Base-by-base conservation (phyloP, 1,139 yeast species). In the Candida pseudoviswanathii region DNA sequence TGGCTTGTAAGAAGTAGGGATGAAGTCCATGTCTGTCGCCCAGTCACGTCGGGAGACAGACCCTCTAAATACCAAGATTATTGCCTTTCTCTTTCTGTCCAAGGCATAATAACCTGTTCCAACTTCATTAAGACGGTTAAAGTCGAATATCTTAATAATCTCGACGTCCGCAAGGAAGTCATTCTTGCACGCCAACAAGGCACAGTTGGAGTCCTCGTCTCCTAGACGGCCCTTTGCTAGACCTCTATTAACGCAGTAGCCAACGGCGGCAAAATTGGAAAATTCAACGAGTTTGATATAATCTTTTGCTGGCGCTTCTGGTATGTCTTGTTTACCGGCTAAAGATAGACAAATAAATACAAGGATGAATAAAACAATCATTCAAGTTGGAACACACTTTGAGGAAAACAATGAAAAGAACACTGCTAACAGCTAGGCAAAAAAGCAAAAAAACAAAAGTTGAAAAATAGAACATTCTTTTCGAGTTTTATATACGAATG, bases 31-130 rank as follows among this genome's bases (percentile, higher is more conserved):
- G 65, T 84, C 84, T 38, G 81, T 73, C 21, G 73, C 53, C 83
- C 87, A 79, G 58, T 85, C 92, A 41, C 77, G 71, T 7, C 70
- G 63, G 4, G 85, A 73, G 1, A 82, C 70, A 0, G 87, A 80
- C 2, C 90, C 89, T 63, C 88, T 73, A 51, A 83, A 80, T 33
- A 67, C 71, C 52, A 80, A 57, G 49, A 75, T 51, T 30, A 85
- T 64, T 54, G 70, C 61, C 49, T 71, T 58, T 24, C 61, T 49
- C 3, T 51, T 43, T 16, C 66, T 60, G 57, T 83, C 82, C 5
- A 74, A 57, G 1, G 79, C 84, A 45, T 77, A 66, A 53, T 64
- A 73, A 4, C 81, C 88, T 0, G 85, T 73, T 0, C 88, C 85
- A 6, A 81, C 71, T 39, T 76, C 77, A 7, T 74, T 73, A 53